A percentile compares a stretch with the other conserved stretches of the same genome.
Evolutionary conservation across 2,329 filamentous ascomycete species (phyloP).

Genomic region (Grosmannia serpens): DNA sequence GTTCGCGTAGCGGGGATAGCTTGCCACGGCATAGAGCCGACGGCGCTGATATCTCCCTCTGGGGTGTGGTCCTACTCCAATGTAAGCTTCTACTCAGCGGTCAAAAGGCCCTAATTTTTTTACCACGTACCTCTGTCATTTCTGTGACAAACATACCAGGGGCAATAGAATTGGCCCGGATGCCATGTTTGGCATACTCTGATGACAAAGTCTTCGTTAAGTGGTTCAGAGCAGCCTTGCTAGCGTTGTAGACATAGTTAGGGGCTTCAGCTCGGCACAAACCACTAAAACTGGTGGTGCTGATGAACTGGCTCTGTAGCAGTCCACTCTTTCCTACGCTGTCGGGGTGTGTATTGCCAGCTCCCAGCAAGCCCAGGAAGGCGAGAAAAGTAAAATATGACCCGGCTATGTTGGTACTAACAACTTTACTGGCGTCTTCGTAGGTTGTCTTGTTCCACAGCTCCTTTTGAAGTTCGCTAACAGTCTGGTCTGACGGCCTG

Average conservation of each 20-base stretch:
- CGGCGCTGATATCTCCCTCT: background rate
- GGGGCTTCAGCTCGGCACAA: background rate
- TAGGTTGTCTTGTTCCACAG: background rate
- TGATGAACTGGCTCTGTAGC: background rate
- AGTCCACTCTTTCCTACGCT: background rate
- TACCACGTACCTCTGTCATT: background rate
- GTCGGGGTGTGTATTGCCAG: background rate
- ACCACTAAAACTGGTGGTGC: background rate
- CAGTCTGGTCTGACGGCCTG: background rate
- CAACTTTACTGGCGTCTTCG: background rate
- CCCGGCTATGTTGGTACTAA: background rate
- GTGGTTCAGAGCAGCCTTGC: background rate
- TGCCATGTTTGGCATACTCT: background rate
- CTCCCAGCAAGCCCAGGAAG: background rate
- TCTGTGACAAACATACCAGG: background rate
- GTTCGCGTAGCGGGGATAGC: background rate
- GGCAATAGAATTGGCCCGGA: background rate
- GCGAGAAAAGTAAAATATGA: background rate
- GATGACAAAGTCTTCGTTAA: background rate
- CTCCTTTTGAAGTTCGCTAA: background rate
- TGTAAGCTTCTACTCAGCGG: background rate
- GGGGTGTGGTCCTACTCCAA: background rate
- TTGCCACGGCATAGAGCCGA: background rate
- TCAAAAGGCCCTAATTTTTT: background rate
- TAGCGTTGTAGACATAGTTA: background rate